Evolutionary conservation across 2,329 filamentous ascomycete species (phyloP), one percentile per base, ranked within the genome.

Genomic region (Elsinoe arachidis): DNA sequence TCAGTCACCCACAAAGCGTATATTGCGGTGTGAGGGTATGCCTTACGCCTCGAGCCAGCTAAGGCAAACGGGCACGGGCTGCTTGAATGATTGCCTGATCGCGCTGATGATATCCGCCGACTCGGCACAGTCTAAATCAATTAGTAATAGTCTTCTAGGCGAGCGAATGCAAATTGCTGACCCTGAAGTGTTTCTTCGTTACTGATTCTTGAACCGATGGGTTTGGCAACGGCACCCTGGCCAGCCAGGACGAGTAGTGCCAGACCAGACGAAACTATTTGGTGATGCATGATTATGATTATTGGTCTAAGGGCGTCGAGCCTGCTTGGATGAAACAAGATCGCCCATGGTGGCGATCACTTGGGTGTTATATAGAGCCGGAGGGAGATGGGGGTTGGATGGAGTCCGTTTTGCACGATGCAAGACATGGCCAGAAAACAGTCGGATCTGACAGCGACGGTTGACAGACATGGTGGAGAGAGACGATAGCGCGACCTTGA

Each of bases 181-280:
- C 46, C n/a, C 9, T 35, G 15, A 10, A 53, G 6, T 9, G 49
- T 17, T 19, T 53, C 49, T 34, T 53, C 34, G 33, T 53, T 38
- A 15, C 19, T 39, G 34, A 53, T 53, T 11, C 33, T 53, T 2
- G 33, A 14, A 19, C 34, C 34, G 49, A 53, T 53, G 19, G 49
- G 49, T 26, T 37, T 38, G 49, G 49, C 49, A 9, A 53, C 34
- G 10, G 34, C 49, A 53, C 15, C 49, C 19, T 33, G 49, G 33
- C 49, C 49, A 53, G 49, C 49, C 49, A 53, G 49, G 11, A 34
- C 49, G 17, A 53, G 49, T 2, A 53, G 49, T 26, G 49, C 35
- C 34, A 53, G 12, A 30, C 49, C 49, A 23, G 34, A 37, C 6
- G 35, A 38, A 19, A 53, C 14, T 15, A 53, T 17, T 37, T 53